A percentile compares a stretch with the other conserved stretches of the same genome.
These are phyloP conservation scores for Fusarium siculi DNA, from an alignment of 2,329 filamentous ascomycete species.

Conservation along the genomic window DNA sequence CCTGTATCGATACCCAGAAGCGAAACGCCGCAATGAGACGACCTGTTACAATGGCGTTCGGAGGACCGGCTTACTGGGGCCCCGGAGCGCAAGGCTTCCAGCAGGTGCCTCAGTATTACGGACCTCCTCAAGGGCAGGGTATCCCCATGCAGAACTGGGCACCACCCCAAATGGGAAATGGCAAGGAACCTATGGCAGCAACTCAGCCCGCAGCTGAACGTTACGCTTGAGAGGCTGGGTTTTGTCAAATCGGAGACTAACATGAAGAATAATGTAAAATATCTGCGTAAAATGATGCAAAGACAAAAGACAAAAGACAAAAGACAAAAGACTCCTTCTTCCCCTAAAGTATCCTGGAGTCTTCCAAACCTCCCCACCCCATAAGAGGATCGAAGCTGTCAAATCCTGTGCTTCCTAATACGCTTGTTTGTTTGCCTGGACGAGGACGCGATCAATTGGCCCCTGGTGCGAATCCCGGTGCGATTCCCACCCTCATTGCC, in stretches of 20 bases:
- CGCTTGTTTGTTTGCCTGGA: not conserved
- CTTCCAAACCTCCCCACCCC: not conserved
- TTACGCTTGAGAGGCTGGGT: constrained; percentile 3
- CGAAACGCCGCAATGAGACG: constrained; percentile 42
- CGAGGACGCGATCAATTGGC: not conserved
- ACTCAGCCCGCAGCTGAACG: constrained; percentile 11
- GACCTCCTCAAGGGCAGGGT: constrained; percentile 24
- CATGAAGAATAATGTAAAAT: not conserved
- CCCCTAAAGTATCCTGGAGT: not conserved
- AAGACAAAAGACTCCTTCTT: not conserved
- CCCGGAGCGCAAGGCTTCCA: constrained; percentile 47
- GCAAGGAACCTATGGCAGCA: constrained; percentile 8
- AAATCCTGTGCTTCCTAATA: not conserved
- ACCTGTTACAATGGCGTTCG: constrained; percentile 42
- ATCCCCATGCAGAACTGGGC: constrained; percentile 37
- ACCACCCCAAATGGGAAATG: constrained; percentile 11
- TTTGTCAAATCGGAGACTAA: not conserved
- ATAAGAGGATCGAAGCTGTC: too few relatives aligned
- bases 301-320: not conserved
- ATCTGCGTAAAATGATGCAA: not conserved
- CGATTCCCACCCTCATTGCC: not conserved
- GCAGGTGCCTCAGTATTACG: constrained; percentile 40
- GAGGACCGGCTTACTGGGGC: constrained; percentile 45
- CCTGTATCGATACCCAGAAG: constrained; percentile 52
- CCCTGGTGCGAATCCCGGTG: not conserved